Base-by-base conservation (phyloP, 768 basidiomycete genomes). In the Phanerochaete sordida region DNA sequence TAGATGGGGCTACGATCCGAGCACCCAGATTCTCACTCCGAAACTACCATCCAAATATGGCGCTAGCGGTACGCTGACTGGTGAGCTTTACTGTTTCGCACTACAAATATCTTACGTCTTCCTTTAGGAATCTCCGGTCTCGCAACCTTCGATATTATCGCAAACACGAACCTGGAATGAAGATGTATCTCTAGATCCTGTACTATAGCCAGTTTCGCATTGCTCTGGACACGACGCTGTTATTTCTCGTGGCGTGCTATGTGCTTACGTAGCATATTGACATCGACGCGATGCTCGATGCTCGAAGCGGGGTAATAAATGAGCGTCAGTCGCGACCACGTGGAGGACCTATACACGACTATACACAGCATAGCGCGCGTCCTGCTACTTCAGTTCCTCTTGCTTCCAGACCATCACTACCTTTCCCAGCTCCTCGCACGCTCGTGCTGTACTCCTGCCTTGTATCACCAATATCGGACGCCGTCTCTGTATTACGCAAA, bases 1-100 rank as follows among this genome's bases (percentile, higher is more conserved):
- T 47, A 73, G 73, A 4, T 90, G 88, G 88, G 65, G 70, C 4
- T 86, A 78, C 67, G 79, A 88, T 58, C 58, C 73, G 15, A 67
- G 77, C 30, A 72, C 75, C 0, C 74, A 82, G 50, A 73, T 80
- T 11, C 71, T 88, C 27, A 75, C 70, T 19, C 84, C 85, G 3
- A 35, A 49, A 15, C 35, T 3, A 7, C 16, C n/a, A 51, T 21
- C 7, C 55, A 62, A 9, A 53, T 65, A 60, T 26, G 9, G 64
- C 47, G 0, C 23, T 24, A 45, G 24, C 6, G 23, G 35, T 3
- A 35, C 26, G 2, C 28, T 26, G 30, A 21, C 56, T 30, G 44
- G 27, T 60, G 27, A 30, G 28, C 50, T 13, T 15, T 5, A 48
- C 15, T n/a, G n/a, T n/a, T n/a, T n/a, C n/a, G n/a, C n/a, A n/a